Percentiles rank a stretch among this genome's conserved stretches.
phyloP scores from a whole-genome alignment of 352 stramenopile genomes.

The Elongisporangium undulatum region DNA sequence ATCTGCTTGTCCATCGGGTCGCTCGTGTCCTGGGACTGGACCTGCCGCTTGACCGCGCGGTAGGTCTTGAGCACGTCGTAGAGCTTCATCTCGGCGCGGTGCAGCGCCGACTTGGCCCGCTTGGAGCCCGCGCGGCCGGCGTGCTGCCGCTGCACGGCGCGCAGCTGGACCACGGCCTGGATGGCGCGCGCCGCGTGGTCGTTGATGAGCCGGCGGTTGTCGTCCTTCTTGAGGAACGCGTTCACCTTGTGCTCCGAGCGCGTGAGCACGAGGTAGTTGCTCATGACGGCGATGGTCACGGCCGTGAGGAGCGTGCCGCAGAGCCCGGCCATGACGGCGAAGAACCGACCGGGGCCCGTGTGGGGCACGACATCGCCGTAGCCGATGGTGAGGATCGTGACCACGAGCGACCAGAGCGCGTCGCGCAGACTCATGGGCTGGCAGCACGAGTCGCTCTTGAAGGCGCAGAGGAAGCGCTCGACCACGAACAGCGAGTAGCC shows the following conservation, averaged over 20 bases:
- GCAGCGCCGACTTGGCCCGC: conserved; percentile 4
- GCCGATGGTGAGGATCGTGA: conserved; percentile 72
- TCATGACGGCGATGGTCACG: conserved; percentile 76
- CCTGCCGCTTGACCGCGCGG: conserved; percentile 46
- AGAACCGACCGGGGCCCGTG: conserved; percentile 38
- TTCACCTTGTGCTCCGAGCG: conserved; percentile 80
- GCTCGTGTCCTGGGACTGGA: conserved; percentile 63
- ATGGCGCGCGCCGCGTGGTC: conserved; percentile 56
- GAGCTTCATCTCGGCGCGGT: conserved; percentile 53
- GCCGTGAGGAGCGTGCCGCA: conserved; percentile 55
- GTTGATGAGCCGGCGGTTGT: conserved; percentile 53
- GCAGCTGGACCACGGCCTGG: conserved; percentile 58
- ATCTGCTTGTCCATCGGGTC: conserved; percentile 81
- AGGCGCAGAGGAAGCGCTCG: conserved; percentile 70
- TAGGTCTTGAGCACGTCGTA: conserved; percentile 55
- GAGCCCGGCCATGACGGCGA: conserved; percentile 45
- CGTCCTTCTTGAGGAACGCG: conserved; percentile 71
- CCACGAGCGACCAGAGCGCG: conserved; percentile 57
- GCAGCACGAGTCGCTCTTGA: conserved; percentile 47
- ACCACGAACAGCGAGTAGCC: conserved; percentile 66
- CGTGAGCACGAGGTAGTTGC: conserved; percentile 65
- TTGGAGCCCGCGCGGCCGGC: conserved; percentile 1
- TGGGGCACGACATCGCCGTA: conserved; percentile 63
- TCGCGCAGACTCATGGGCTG: conserved; percentile 45
- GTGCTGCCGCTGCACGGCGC: conserved; percentile 33